These are phyloP conservation scores for Paracoccidioides brasiliensis DNA, from an alignment of 2,329 filamentous ascomycete species.

Conservation along the genomic window DNA sequence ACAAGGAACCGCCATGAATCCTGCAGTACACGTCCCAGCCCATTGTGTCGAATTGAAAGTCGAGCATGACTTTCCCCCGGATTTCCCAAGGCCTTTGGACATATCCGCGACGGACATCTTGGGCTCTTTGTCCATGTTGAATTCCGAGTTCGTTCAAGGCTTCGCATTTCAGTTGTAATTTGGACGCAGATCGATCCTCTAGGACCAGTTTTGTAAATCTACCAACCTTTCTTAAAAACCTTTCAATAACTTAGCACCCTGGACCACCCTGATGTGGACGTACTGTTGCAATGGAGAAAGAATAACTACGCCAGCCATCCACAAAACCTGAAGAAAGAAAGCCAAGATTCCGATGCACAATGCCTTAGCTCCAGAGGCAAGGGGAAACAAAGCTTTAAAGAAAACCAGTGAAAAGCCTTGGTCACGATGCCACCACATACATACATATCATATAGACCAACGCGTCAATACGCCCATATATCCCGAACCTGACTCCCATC, in stretches of 20 bases:
- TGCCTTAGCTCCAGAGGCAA: neutral
- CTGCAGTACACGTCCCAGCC: no score
- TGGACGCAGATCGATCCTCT: neutral
- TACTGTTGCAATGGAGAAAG: neutral
- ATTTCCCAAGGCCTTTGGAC: neutral
- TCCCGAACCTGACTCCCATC: slow-evolving; percentile 9
- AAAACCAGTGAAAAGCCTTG: neutral
- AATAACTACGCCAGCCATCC: neutral
- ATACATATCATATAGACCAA: neutral
- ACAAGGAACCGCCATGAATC: no score
- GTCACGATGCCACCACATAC: neutral
- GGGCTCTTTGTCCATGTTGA: neutral
- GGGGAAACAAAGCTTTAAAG: neutral
- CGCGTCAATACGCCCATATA: slow-evolving; percentile 1
- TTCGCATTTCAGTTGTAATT: neutral
- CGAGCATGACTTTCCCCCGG: no score
- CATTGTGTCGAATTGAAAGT: neutral
- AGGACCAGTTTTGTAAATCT: neutral
- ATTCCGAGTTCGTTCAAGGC: no score
- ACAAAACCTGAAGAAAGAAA: neutral
- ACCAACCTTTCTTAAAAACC: neutral
- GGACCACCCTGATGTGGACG: neutral
- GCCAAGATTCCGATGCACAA: neutral
- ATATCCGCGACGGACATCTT: neutral
- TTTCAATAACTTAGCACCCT: neutral